These are phyloP conservation scores for Metschnikowia gruessii DNA, from an alignment of 805 yeast species.

Conservation along the genomic window DNA sequence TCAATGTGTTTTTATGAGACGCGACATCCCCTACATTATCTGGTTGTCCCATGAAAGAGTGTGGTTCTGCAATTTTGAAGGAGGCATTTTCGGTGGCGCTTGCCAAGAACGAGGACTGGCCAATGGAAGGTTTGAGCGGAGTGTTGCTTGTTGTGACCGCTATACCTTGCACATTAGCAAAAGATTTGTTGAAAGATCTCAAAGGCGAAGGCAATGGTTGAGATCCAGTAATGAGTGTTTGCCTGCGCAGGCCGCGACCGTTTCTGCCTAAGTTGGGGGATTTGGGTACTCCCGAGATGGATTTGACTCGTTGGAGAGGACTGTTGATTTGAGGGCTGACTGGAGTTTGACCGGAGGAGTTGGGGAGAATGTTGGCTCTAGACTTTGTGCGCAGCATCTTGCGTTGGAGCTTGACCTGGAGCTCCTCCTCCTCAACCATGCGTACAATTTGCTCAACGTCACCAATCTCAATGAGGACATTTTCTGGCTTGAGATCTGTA, in stretches of 20 bases:
- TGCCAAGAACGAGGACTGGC: constrained; percentile 21
- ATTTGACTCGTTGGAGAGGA: constrained; percentile 17
- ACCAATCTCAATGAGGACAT: constrained; percentile 54
- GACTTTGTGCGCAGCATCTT: constrained; percentile 19
- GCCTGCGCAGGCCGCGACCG: constrained; percentile 60
- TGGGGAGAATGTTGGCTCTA: constrained; percentile 5
- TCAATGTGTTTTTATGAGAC: constrained; percentile 2
- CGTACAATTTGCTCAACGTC: constrained; percentile 76
- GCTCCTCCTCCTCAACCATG: constrained; percentile 60
- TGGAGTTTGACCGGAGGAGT: constrained; percentile 8
- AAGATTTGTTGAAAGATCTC: constrained; percentile 50
- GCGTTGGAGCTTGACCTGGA: constrained; percentile 41
- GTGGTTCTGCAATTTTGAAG: neutral
- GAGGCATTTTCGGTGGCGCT: constrained; percentile 5
- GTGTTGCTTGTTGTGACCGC: constrained; percentile 42
- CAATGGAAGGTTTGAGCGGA: constrained; percentile 28
- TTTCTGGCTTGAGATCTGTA: constrained; percentile 22
- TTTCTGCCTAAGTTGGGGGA: constrained; percentile 42
- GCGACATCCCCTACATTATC: neutral
- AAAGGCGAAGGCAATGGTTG: constrained; percentile 92
- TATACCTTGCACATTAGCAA: constrained; percentile 34
- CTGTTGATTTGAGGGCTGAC: constrained; percentile 10
- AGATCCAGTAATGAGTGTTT: constrained; percentile 81
- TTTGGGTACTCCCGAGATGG: constrained; percentile 17
- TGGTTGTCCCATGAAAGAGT: constrained; percentile 2